Base-by-base conservation (phyloP, 768 basidiomycete genomes). In the Tulasnella sp. region DNA sequence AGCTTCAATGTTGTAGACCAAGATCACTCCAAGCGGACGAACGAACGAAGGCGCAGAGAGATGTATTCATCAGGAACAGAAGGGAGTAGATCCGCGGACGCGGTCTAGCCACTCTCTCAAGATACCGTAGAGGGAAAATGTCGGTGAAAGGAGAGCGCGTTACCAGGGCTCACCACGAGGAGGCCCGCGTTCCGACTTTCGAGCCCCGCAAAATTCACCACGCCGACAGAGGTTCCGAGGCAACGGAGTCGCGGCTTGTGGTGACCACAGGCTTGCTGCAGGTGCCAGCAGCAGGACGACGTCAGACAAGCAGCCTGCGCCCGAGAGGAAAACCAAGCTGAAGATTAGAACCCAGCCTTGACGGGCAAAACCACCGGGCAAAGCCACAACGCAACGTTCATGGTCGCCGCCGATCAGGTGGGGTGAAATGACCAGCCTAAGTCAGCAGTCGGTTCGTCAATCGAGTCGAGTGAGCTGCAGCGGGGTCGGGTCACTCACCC, bases 141-240 rank as follows among this genome's bases (percentile, higher is more conserved):
- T 17, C 17, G n/a, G n/a, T n/a, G 44, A 47, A 22, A 17, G 44
- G n/a, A n/a, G n/a, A n/a, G n/a, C n/a, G n/a, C n/a, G n/a, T 47
- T 47, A 47, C 44, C 44, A 47, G 44, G 52, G 52, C 52, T 59
- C 52, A 29, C 52, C 52, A 59, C 52, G 52, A 59, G 52, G 52
- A 59, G 52, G 52, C 52, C 52, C 52, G 52, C 52, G 52, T 59
- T 59, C 52, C 52, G 52, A 59, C 52, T 59, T 59, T n/a, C 9
- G 52, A 59, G 52, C 52, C 52, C 52, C 47, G 19, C n/a, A 59
- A 59, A 59, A 59, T 7, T 7, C 52, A 59, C 52, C 26, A 59
- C 52, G 52, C 52, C 52, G 52, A 59, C 12, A 16, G 7, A 47
- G 52, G 1, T 59, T 26, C 26, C 52, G 8, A 59, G 3, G 16